phyloP scores from a whole-genome alignment of 2,329 filamentous ascomycete genomes.

The Chaetomium globosum region DNA sequence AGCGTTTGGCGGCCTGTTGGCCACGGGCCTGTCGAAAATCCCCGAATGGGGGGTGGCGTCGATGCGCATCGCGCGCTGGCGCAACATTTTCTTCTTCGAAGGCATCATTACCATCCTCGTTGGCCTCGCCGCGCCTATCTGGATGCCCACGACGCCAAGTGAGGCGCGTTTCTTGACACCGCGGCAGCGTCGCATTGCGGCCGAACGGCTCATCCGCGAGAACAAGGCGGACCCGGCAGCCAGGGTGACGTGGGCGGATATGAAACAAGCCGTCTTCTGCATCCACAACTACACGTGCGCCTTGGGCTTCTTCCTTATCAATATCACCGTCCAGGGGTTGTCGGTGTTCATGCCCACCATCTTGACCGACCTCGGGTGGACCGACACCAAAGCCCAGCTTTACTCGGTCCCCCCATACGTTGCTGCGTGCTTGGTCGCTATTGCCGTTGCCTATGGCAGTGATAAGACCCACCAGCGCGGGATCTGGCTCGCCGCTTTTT shows the following conservation, averaged over 20 bases:
- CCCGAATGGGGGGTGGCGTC: constrained; percentile 54
- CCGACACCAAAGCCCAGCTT: constrained; percentile 47
- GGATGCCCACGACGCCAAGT: constrained; percentile 55
- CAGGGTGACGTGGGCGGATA: constrained; percentile 51
- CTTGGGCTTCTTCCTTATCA: constrained; percentile 61
- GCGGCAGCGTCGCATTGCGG: constrained; percentile 58
- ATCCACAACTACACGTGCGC: constrained; percentile 64
- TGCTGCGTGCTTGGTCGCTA: constrained; percentile 46
- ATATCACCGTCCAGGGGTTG: constrained; percentile 60
- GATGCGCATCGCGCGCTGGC: constrained; percentile 54
- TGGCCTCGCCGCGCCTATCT: constrained; percentile 52
- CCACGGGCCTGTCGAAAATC: constrained; percentile 54
- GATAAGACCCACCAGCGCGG: constrained; percentile 50
- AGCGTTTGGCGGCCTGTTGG: constrained; percentile 60
- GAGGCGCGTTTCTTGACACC: constrained; percentile 55
- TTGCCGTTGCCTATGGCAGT: constrained; percentile 45
- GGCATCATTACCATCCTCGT: constrained; percentile 57
- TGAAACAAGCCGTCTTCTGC: constrained; percentile 56
- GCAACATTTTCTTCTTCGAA: constrained; percentile 67
- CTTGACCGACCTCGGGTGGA: constrained; percentile 48
- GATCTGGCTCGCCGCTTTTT: constrained; percentile 46
- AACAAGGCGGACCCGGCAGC: constrained; percentile 51
- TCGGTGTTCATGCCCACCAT: constrained; percentile 56
- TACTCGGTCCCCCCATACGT: constrained; percentile 52
- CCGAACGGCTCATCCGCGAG: constrained; percentile 54